A percentile compares a stretch with the other conserved stretches of the same genome.
Conservation (phyloP, 108 stramenopile genomes). For the Chaetoceros muelleri region DNA sequence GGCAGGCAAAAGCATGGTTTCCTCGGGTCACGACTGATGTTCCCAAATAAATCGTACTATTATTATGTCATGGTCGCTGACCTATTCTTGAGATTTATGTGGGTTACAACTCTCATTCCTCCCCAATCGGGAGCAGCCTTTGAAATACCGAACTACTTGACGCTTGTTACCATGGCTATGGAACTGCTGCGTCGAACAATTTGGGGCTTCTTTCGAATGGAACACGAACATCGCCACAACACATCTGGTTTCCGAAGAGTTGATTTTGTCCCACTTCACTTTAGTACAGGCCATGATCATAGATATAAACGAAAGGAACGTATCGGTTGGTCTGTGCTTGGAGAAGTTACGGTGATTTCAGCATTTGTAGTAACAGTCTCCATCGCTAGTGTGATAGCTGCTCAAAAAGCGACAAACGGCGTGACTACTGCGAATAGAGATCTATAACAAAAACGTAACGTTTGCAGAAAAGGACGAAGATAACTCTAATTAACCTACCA, state of each 20-base stretch:
- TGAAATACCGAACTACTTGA: slow-evolving; percentile 72
- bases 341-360: slow-evolving; percentile 57
- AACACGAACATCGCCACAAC: slow-evolving; percentile 82
- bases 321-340: slow-evolving; percentile 53
- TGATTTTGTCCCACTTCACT: slow-evolving; percentile 80
- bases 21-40: slow-evolving; percentile 82
- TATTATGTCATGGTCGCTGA: slow-evolving; percentile 46
- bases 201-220: slow-evolving; percentile 89
- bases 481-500: too few species aligned
- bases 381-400: slow-evolving; percentile 65
- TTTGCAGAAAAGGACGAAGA: too few species aligned
- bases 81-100: slow-evolving; percentile 80
- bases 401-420: slow-evolving; percentile 44
- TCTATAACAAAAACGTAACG: not conserved
- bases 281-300: slow-evolving; percentile 70
- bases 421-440: not conserved
- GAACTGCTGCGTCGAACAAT: slow-evolving; percentile 80
- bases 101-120: slow-evolving; percentile 80
- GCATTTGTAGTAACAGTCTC: slow-evolving; percentile 44
- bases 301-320: slow-evolving; percentile 62
- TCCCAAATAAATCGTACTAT: slow-evolving; percentile 51
- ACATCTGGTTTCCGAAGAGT: slow-evolving; percentile 73
- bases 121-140: slow-evolving; percentile 69
- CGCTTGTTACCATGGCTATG: slow-evolving; percentile 60
- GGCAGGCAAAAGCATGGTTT: slow-evolving; percentile 50